Percentiles rank a stretch among this genome's conserved stretches.
These are phyloP conservation scores for Ocimum tenuiflorum DNA, from an alignment of 257 asterid species.

Conservation along the genomic window DNA sequence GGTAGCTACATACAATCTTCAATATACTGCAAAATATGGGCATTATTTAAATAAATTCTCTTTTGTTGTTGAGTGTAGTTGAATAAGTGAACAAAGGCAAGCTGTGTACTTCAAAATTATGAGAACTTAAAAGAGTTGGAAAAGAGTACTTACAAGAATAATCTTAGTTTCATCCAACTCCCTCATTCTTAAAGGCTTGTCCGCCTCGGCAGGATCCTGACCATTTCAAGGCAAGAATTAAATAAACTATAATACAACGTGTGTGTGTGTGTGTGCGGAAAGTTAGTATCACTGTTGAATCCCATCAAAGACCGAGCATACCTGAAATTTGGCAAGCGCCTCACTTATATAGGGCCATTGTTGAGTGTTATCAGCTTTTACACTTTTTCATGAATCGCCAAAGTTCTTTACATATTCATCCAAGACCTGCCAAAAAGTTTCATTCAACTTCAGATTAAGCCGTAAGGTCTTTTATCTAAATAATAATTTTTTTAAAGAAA, in stretches of 20 bases:
- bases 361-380: conserved; percentile 54
- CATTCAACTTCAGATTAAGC: neutral
- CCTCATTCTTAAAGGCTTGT: conserved; percentile 78
- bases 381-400: conserved; percentile 75
- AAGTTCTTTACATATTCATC: conserved; percentile 81
- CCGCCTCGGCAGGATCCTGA: conserved; percentile 97
- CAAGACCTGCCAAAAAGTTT: conserved; percentile 44
- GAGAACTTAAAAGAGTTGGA: neutral
- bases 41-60: neutral
- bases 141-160: conserved; percentile 64
- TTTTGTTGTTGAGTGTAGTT: neutral
- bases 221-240: conserved; percentile 7
- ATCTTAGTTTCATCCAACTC: conserved; percentile 95
- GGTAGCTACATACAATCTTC: neutral
- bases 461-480: neutral
- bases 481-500: neutral
- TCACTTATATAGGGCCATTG: conserved; percentile 75
- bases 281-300: neutral
- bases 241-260: neutral
- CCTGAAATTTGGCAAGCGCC: conserved; percentile 58
- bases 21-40: neutral
- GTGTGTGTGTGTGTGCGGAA: too few species aligned
- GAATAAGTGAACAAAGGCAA: neutral
- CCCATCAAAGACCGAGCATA: conserved; percentile 13
- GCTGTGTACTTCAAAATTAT: too few species aligned